Percentiles rank a stretch among this genome's conserved stretches.
Evolutionary conservation across 441 rosid species (phyloP).

Genomic region (Adansonia madagascariensis): DNA sequence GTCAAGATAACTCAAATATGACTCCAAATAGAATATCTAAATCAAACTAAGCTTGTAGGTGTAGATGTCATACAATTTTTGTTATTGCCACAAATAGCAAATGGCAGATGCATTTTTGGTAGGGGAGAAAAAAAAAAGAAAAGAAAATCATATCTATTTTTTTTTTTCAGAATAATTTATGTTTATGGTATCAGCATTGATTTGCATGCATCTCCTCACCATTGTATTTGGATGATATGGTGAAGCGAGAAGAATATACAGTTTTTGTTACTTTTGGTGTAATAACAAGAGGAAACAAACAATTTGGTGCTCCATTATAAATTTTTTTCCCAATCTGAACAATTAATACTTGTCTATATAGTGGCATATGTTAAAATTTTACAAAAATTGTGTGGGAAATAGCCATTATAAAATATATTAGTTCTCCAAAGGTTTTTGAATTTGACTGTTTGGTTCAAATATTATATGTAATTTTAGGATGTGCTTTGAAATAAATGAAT

Average conservation of each 20-base stretch:
- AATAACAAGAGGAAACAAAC: neutral
- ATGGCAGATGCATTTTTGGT: neutral
- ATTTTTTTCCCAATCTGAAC: no score
- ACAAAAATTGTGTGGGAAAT: no score
- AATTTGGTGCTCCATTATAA: neutral
- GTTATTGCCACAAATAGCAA: neutral
- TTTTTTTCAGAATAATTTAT: constrained; percentile 6
- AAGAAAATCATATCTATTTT: no score
- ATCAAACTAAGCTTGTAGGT: constrained; percentile 8
- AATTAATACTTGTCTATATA: no score
- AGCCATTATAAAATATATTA: no score
- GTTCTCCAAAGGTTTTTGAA: no score
- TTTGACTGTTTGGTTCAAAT: no score
- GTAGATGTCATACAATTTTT: neutral
- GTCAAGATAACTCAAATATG: constrained; percentile 25
- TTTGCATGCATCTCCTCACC: neutral
- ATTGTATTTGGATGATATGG: neutral
- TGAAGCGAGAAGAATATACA: constrained; percentile 3
- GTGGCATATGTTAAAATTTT: no score
- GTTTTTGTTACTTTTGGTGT: neutral
- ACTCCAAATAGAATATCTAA: constrained; percentile 24
- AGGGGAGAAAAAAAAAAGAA: no score
- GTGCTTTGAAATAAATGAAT: no score
- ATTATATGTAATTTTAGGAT: no score
- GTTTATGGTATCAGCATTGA: neutral